phyloP scores from a whole-genome alignment of 768 basidiomycete genomes.

The Lepiota subincarnata region DNA sequence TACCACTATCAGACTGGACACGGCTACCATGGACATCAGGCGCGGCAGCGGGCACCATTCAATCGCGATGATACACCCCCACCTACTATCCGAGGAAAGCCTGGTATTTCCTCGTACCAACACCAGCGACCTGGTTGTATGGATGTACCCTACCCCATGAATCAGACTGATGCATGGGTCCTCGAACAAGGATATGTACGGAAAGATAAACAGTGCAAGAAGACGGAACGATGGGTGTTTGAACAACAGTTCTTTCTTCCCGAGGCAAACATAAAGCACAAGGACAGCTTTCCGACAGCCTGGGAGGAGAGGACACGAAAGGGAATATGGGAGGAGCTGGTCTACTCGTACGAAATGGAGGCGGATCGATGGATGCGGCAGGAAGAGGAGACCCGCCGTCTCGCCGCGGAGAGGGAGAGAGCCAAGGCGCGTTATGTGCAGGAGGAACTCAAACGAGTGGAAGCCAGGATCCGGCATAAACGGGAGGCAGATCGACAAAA shows the following conservation, averaged over 20 bases:
- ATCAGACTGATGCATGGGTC: constrained; percentile 44
- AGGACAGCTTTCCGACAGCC: constrained; percentile 10
- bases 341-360: constrained; percentile 48
- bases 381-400: constrained; percentile 41
- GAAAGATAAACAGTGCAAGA: constrained; percentile 40
- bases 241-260: constrained; percentile 47
- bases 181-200: constrained; percentile 48
- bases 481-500: constrained; percentile 45
- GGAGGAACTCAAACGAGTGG: constrained; percentile 53
- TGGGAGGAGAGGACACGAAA: constrained; percentile 21
- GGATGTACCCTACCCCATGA: constrained; percentile 34
- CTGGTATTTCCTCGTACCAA: constrained; percentile 5
- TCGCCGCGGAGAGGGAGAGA: constrained; percentile 42
- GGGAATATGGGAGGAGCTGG: constrained; percentile 49
- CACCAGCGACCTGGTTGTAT: background rate
- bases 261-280: constrained; percentile 15
- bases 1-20: constrained; percentile 6
- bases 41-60: constrained; percentile 9
- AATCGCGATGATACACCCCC: constrained; percentile 15
- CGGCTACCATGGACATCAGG: constrained; percentile 9
- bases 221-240: constrained; percentile 62
- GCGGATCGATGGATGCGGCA: constrained; percentile 51
- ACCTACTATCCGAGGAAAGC: constrained; percentile 14
- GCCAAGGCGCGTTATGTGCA: constrained; percentile 40
- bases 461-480: constrained; percentile 46